These are phyloP conservation scores for Porcisia hertigi DNA, from an alignment of 208 protist genomes.

Conservation along the genomic window DNA sequence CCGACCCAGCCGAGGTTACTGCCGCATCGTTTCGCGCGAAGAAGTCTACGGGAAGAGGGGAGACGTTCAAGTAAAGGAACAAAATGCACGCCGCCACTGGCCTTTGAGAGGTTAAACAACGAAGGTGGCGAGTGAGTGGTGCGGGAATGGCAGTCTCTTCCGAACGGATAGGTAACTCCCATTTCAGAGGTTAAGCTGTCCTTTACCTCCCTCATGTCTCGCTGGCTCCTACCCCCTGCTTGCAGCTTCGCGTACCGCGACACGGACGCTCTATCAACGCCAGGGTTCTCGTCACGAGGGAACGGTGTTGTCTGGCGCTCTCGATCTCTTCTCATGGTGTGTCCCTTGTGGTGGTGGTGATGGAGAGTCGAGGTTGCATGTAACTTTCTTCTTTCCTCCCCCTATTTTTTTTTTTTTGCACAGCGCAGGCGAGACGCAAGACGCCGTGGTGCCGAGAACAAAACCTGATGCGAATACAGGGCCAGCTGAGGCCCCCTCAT, in stretches of 20 bases:
- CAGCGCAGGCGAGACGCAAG: too few species aligned
- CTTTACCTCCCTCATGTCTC: not conserved
- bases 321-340: not conserved
- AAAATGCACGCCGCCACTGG: constrained; percentile 39
- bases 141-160: not conserved
- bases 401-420: too few species aligned
- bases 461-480: not conserved
- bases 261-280: not conserved
- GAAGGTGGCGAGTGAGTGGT: constrained; percentile 8
- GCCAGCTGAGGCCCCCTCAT: not conserved
- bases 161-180: not conserved
- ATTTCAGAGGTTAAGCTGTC: not conserved
- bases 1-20: not conserved
- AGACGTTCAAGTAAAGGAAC: not conserved
- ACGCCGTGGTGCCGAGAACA: not conserved
- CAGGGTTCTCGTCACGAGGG: too few species aligned
- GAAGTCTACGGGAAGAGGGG: not conserved
- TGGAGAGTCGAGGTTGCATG: too few species aligned
- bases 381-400: too few species aligned
- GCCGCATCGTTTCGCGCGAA: not conserved
- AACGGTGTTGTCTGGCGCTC: not conserved
- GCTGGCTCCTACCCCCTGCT: not conserved
- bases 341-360: too few species aligned
- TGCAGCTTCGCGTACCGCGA: not conserved
- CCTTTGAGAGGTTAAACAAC: constrained; percentile 38